A percentile compares a stretch with the other conserved stretches of the same genome.
phyloP scores from a whole-genome alignment of 257 asterid species.

The Nicotiana paniculata region DNA sequence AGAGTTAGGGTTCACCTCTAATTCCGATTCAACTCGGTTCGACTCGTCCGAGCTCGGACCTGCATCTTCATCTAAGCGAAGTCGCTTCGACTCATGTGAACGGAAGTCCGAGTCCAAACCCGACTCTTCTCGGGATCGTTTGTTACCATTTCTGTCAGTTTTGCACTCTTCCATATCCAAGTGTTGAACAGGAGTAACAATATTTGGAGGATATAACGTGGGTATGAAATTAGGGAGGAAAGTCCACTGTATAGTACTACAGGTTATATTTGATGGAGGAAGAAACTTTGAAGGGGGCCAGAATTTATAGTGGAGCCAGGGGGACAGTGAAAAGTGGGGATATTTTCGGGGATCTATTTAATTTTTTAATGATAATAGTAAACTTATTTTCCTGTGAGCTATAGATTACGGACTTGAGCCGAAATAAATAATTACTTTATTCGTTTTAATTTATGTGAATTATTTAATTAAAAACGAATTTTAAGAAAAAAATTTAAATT shows the following conservation, averaged over 20 bases:
- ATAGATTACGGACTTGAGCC: no score
- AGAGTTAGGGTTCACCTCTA: neutral
- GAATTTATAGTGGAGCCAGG: neutral
- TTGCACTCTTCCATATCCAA: slow-evolving; percentile 7
- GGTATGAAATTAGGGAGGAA: no score
- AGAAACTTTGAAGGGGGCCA: neutral
- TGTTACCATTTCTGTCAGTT: neutral
- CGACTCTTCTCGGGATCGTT: slow-evolving; percentile 22
- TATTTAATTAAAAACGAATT: no score
- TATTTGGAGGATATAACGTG: no score
- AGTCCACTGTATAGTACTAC: neutral
- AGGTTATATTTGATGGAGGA: slow-evolving; percentile 2
- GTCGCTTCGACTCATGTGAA: slow-evolving; percentile 13
- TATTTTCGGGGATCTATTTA: no score
- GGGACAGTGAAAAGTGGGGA: no score
- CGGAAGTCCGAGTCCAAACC: neutral
- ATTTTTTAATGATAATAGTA: no score
- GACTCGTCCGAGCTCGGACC: slow-evolving; percentile 1
- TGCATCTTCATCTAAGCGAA: neutral
- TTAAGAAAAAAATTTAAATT: no score
- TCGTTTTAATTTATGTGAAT: no score
- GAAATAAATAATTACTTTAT: no score
- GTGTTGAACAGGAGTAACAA: neutral
- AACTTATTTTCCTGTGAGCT: no score
- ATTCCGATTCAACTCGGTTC: neutral